These are phyloP conservation scores for Lentinula lateritia DNA, from an alignment of 768 basidiomycete species.

Conservation along the genomic window DNA sequence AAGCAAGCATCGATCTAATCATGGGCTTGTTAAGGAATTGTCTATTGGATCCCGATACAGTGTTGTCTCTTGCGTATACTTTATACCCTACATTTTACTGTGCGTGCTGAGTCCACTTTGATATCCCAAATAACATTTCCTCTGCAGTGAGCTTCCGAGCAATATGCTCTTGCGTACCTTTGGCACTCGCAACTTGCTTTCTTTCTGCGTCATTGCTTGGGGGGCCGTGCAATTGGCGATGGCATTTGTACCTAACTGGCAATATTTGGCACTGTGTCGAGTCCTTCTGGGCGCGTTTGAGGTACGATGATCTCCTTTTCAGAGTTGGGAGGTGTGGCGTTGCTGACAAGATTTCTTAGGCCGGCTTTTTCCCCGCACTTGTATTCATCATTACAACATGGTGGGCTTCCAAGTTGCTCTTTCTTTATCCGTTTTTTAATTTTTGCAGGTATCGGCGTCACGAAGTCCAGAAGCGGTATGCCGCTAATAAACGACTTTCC, in stretches of 20 bases:
- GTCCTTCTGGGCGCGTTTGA: slow-evolving; percentile 11
- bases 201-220: slow-evolving; percentile 11
- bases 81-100: slow-evolving; percentile 12
- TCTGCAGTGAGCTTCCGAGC: slow-evolving; percentile 9
- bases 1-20: background rate
- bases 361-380: slow-evolving; percentile 45
- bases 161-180: slow-evolving; percentile 7
- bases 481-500: background rate
- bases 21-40: slow-evolving; percentile 3
- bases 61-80: slow-evolving; percentile 13
- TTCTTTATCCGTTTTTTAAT: background rate
- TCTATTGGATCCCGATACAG: slow-evolving; percentile 9
- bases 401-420: slow-evolving; percentile 17
- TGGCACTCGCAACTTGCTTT: slow-evolving; percentile 9
- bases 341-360: slow-evolving; percentile 20
- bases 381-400: slow-evolving; percentile 47
- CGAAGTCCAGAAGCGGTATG: slow-evolving; percentile 44
- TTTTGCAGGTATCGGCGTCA: slow-evolving; percentile 40
- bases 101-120: background rate
- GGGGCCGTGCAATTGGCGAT: slow-evolving; percentile 13
- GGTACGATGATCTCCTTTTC: background rate
- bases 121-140: background rate
- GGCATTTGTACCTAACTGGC: slow-evolving; percentile 11
- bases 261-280: slow-evolving; percentile 7
- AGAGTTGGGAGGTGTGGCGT: background rate